These are phyloP conservation scores for Phaeosphaeria sp. DNA, from an alignment of 2,329 filamentous ascomycete species.

Conservation along the genomic window DNA sequence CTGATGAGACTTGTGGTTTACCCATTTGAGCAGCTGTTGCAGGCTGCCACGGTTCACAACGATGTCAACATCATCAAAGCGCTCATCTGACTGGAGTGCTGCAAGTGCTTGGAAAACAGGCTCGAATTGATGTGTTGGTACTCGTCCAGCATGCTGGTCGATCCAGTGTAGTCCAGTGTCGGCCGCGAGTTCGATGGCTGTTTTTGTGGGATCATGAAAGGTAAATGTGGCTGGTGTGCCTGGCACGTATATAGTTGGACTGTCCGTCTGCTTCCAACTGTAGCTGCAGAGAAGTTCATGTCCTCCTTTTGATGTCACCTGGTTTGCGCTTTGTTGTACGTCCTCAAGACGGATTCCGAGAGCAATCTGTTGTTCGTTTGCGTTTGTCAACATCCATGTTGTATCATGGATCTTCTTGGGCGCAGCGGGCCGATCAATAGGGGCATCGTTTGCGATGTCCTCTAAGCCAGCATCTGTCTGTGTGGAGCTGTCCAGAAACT, in stretches of 20 bases:
- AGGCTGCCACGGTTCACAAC: conserved; percentile 26
- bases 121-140: conserved; percentile 36
- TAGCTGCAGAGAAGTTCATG: conserved; percentile 15
- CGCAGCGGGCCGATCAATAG: background rate
- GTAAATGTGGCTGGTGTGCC: conserved; percentile 3
- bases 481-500: background rate
- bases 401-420: background rate
- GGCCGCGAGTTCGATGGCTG: background rate
- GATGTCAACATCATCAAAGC: conserved; percentile 21
- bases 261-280: conserved; percentile 3
- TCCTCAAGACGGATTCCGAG: background rate
- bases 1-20: conserved; percentile 23
- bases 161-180: conserved; percentile 19
- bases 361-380: background rate
- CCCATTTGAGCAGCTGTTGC: conserved; percentile 24
- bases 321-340: background rate
- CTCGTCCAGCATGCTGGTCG: conserved; percentile 37
- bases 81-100: conserved; percentile 15
- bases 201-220: background rate
- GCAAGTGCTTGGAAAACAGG: conserved; percentile 26
- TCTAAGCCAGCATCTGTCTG: background rate
- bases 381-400: conserved; percentile 1
- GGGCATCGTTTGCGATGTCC: background rate
- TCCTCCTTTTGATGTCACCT: background rate
- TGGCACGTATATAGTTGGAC: conserved; percentile 8